Percentiles rank a stretch among this genome's conserved stretches.
These are phyloP conservation scores for Santalum album DNA, from an alignment of 164 flowering plant genomes.

Conservation along the genomic window DNA sequence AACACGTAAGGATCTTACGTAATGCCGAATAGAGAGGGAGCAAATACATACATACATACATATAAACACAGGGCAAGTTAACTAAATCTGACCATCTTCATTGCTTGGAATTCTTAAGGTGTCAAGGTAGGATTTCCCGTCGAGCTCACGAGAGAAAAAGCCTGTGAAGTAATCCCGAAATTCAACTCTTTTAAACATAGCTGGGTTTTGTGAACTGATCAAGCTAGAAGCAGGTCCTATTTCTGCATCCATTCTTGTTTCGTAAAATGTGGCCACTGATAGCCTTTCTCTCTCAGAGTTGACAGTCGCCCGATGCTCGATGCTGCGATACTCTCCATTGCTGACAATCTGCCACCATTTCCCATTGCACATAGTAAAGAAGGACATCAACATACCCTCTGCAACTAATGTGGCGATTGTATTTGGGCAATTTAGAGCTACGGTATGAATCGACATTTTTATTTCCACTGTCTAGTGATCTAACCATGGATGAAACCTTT, in stretches of 20 bases:
- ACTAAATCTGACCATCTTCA: neutral
- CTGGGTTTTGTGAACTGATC: neutral
- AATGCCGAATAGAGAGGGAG: too few relatives aligned
- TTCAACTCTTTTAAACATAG: neutral
- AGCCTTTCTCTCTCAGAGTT: neutral
- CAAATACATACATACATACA: too few relatives aligned
- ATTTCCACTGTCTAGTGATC: too few relatives aligned
- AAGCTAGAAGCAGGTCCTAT: neutral
- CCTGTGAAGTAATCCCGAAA: neutral
- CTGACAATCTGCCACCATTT: neutral
- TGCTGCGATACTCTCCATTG: neutral
- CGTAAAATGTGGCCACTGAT: neutral
- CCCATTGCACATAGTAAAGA: too few relatives aligned
- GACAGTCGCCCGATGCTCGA: neutral
- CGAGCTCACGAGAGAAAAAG: neutral
- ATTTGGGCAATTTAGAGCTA: too few relatives aligned
- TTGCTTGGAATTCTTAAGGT: neutral
- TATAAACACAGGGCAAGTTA: too few relatives aligned
- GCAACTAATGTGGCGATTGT: too few relatives aligned
- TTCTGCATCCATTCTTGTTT: neutral
- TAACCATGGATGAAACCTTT: too few relatives aligned
- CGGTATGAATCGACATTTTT: too few relatives aligned
- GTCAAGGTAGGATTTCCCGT: neutral
- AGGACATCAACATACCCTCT: too few relatives aligned
- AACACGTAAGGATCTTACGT: too few relatives aligned